A percentile compares a stretch with the other conserved stretches of the same genome.
These are phyloP conservation scores for Martensiomyces pterosporus DNA, from an alignment of 192 early-diverging fungal genomes.

Conservation along the genomic window DNA sequence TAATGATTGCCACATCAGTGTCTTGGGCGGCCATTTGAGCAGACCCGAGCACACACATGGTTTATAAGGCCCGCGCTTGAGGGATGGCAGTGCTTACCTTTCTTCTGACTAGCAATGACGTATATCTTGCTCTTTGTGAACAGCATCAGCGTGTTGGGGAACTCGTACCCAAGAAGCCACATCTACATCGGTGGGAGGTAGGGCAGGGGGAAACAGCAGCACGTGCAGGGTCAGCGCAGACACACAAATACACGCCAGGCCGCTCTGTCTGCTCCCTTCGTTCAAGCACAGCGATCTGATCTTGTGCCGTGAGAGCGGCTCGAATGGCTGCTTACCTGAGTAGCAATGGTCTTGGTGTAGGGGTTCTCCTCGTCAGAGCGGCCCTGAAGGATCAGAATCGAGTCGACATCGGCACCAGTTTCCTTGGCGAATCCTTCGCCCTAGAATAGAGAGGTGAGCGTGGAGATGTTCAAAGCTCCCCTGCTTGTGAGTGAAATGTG, in stretches of 20 bases:
- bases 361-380: conserved; percentile 32
- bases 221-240: too few species aligned
- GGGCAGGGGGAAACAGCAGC: too few species aligned
- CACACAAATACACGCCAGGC: too few species aligned
- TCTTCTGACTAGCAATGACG: conserved; percentile 76
- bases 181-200: too few species aligned
- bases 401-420: conserved; percentile 15
- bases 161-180: conserved; percentile 93
- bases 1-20: too few species aligned
- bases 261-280: too few species aligned
- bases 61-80: neutral
- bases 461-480: neutral
- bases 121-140: conserved; percentile 71
- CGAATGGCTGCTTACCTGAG: conserved; percentile 68
- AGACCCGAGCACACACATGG: neutral
- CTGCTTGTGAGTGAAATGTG: neutral
- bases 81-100: conserved; percentile 64
- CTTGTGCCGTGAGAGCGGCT: too few species aligned
- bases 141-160: conserved; percentile 79
- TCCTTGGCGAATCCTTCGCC: neutral
- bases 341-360: conserved; percentile 46
- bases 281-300: too few species aligned
- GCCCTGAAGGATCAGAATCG: conserved; percentile 31
- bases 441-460: neutral
- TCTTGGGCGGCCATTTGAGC: conserved; percentile 42